Evolutionary conservation across 345 rosid species (phyloP).

Genomic region (Brassica carinata): DNA sequence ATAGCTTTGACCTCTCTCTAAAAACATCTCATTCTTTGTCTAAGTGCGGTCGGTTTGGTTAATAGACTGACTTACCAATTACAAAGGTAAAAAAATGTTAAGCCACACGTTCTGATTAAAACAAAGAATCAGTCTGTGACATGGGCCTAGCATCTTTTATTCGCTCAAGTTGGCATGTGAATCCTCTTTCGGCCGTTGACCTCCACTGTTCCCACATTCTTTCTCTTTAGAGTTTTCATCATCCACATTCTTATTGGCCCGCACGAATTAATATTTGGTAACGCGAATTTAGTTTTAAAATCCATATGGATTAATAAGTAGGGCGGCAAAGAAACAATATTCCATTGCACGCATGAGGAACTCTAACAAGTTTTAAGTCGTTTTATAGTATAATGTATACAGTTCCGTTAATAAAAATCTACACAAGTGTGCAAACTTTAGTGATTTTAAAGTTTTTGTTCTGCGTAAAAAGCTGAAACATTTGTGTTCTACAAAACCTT

Average conservation of each 20-base stretch:
- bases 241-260: not conserved
- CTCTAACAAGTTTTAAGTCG: not conserved
- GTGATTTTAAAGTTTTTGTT: slow-evolving; percentile 21
- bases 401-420: not conserved
- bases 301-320: slow-evolving; percentile 24
- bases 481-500: slow-evolving; percentile 41
- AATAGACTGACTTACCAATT: too few species aligned
- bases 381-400: not conserved
- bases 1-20: too few species aligned
- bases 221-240: too few species aligned
- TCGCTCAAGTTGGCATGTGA: slow-evolving; percentile 12
- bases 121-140: too few species aligned
- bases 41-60: too few species aligned
- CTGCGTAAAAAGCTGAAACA: slow-evolving; percentile 36
- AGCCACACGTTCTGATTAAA: too few species aligned
- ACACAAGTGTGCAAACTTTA: not conserved
- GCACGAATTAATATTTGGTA: not conserved
- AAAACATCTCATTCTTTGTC: too few species aligned
- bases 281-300: not conserved
- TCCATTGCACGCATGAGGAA: slow-evolving; percentile 33
- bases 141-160: not conserved
- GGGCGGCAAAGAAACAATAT: not conserved
- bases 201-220: not conserved
- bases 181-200: slow-evolving; percentile 24
- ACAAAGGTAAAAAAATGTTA: too few species aligned